Conservation (phyloP, 2,329 filamentous ascomycete species). For the Fusarium sp. region DNA sequence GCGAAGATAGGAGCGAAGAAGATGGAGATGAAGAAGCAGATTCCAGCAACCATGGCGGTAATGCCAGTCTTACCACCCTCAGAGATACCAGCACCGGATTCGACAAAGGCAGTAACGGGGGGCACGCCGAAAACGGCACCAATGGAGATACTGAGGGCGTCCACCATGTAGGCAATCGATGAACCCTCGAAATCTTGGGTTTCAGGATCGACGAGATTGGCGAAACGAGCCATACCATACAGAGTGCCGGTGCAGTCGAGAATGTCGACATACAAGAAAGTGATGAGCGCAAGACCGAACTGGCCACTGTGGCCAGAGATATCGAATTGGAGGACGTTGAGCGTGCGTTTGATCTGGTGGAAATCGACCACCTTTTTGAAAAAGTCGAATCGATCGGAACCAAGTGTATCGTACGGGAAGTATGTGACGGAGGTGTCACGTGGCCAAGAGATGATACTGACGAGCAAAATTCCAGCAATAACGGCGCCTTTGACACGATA, state of each 20-base stretch:
- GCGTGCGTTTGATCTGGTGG: slow-evolving; percentile 77
- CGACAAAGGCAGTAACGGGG: slow-evolving; percentile 88
- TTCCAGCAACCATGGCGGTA: slow-evolving; percentile 81
- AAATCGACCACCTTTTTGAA: slow-evolving; percentile 91
- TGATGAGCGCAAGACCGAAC: slow-evolving; percentile 86
- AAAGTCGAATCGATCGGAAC: slow-evolving; percentile 81
- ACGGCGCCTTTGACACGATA: slow-evolving; percentile 90
- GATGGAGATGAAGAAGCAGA: slow-evolving; percentile 88
- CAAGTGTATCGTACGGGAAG: slow-evolving; percentile 79
- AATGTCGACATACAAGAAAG: slow-evolving; percentile 92
- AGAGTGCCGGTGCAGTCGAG: slow-evolving; percentile 88
- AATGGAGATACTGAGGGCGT: slow-evolving; percentile 82
- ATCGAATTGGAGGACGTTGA: slow-evolving; percentile 81
- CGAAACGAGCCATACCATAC: slow-evolving; percentile 91
- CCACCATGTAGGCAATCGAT: slow-evolving; percentile 84
- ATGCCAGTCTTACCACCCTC: slow-evolving; percentile 88
- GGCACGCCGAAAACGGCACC: slow-evolving; percentile 82
- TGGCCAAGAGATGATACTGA: slow-evolving; percentile 91
- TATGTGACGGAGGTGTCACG: slow-evolving; percentile 81
- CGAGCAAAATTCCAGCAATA: slow-evolving; percentile 84
- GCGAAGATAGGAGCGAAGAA: slow-evolving; percentile 94
- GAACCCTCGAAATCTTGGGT: slow-evolving; percentile 92
- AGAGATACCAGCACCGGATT: slow-evolving; percentile 90
- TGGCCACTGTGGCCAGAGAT: slow-evolving; percentile 76
- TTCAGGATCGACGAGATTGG: slow-evolving; percentile 81